Evolutionary conservation across 148 eudicot genomes (phyloP), one percentile per base, ranked within the genome.

Genomic region (Limonium bicolor): DNA sequence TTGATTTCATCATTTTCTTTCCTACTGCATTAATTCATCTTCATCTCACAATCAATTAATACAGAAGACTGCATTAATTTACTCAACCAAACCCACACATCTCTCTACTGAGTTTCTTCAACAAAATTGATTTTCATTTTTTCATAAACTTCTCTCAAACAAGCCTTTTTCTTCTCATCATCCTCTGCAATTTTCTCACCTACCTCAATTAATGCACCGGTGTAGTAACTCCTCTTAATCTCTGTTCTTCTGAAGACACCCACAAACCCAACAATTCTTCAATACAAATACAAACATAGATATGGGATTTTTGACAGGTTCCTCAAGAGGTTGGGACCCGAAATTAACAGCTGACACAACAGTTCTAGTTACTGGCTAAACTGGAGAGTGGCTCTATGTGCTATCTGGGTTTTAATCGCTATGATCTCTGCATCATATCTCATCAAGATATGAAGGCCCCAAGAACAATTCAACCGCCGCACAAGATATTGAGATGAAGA

Each of bases 301-400:
- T 57, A 73, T 84, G 82, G 58, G 69, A 51, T 68, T 62, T 20
- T 60, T 71, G 53, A 47, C 77, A 72, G 80, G 78, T 60, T 54
- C 50, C 47, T 55, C 72, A 37, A 68, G 53, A 35, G 69, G 45
- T 27, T 88, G 84, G 83, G 68, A 75, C 21, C 94, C 95, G 43
- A 63, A 36, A 47, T 48, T 46, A 45, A 51, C 74, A 14, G 62
- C 50, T 0, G 68, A 80, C 21, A 67, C 93, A 22, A 63, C 84
- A 58, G 61, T 9, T 36, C 77, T 36, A 71, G 63, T 36, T 84
- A 84, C 55, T 90, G 97, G 97, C 56, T 90, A 20, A 90, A 90
- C 57, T 90, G 95, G 95, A 72, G 95, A 54, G 59, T 78, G 28
- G 43, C 73, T 12, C 22, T 80, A 2, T 84, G 95, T 71, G 62